A percentile compares a stretch with the other conserved stretches of the same genome.
Conservation (phyloP, 495 filamentous ascomycete genomes). For the Trichocladium uniseriatum region DNA sequence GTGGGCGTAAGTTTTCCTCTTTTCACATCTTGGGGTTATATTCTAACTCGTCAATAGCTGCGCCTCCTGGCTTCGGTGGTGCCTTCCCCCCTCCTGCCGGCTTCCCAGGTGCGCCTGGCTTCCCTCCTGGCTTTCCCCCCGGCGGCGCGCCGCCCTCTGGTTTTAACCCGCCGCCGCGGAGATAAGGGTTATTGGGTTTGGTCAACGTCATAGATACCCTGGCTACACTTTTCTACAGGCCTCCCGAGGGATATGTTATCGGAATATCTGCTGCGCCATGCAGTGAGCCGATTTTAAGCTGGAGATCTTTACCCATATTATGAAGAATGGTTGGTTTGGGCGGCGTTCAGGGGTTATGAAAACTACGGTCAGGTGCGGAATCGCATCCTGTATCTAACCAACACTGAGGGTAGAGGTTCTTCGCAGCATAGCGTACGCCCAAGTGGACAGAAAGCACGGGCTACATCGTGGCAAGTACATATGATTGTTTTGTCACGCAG, state of each 20-base stretch:
- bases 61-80: slow-evolving; percentile 54
- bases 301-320: slow-evolving; percentile 13
- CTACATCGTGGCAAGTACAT: background rate
- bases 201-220: slow-evolving; percentile 16
- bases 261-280: slow-evolving; percentile 4
- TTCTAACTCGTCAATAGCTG: slow-evolving; percentile 29
- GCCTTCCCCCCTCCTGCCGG: slow-evolving; percentile 38
- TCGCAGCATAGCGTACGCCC: background rate
- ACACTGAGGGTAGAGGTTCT: background rate
- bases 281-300: background rate
- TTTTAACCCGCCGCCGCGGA: slow-evolving; percentile 55
- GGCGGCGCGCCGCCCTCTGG: slow-evolving; percentile 48
- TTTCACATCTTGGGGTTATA: background rate
- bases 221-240: slow-evolving; percentile 1
- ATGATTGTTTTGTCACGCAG: no score
- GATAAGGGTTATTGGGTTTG: slow-evolving; percentile 39
- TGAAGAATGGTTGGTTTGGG: slow-evolving; percentile 16
- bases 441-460: background rate
- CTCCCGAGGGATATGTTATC: background rate
- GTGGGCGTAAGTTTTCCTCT: slow-evolving; percentile 52
- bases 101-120: slow-evolving; percentile 45
- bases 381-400: slow-evolving; percentile 7
- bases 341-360: slow-evolving; percentile 26
- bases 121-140: slow-evolving; percentile 44
- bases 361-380: slow-evolving; percentile 6